Evolutionary conservation across 2,329 filamentous ascomycete species (phyloP).

Genomic region (Xylariaceae sp.): DNA sequence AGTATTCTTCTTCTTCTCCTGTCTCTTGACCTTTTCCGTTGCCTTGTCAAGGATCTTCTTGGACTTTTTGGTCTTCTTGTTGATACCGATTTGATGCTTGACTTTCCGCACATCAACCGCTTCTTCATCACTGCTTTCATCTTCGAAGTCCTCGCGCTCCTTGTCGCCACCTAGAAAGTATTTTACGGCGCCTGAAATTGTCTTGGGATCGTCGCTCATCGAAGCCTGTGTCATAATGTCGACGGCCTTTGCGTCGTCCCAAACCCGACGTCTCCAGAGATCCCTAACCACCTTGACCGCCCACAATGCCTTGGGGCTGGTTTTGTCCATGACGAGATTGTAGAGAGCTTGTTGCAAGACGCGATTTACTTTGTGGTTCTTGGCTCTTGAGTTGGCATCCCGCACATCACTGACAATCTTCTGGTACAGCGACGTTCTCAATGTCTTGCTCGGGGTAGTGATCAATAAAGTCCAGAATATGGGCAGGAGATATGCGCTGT

Average conservation of each 20-base stretch:
- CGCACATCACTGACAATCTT: constrained; percentile 92
- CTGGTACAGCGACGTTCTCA: constrained; percentile 72
- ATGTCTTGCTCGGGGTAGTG: constrained; percentile 83
- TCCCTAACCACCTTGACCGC: constrained; percentile 93
- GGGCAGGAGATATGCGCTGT: constrained; percentile 78
- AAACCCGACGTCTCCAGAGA: constrained; percentile 93
- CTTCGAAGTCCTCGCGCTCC: constrained; percentile 87
- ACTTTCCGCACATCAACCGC: constrained; percentile 74
- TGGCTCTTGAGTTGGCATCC: constrained; percentile 79
- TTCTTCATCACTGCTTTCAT: constrained; percentile 82
- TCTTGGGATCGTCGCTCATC: constrained; percentile 87
- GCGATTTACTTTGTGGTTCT: constrained; percentile 88
- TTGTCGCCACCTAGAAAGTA: constrained; percentile 97
- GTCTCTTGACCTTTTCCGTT: constrained; percentile 73
- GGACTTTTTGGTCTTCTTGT: constrained; percentile 94
- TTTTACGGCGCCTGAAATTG: constrained; percentile 77
- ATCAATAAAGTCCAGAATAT: constrained; percentile 93
- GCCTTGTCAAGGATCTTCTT: constrained; percentile 75
- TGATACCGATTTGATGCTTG: constrained; percentile 82
- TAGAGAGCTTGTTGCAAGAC: constrained; percentile 91
- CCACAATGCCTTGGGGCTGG: constrained; percentile 86
- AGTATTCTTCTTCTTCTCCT: constrained; percentile 82
- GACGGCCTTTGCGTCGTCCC: constrained; percentile 92
- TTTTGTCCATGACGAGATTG: constrained; percentile 82
- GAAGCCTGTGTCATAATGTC: constrained; percentile 96